These are phyloP conservation scores for Pleurotus platypus DNA, from an alignment of 768 basidiomycete species.

Conservation along the genomic window DNA sequence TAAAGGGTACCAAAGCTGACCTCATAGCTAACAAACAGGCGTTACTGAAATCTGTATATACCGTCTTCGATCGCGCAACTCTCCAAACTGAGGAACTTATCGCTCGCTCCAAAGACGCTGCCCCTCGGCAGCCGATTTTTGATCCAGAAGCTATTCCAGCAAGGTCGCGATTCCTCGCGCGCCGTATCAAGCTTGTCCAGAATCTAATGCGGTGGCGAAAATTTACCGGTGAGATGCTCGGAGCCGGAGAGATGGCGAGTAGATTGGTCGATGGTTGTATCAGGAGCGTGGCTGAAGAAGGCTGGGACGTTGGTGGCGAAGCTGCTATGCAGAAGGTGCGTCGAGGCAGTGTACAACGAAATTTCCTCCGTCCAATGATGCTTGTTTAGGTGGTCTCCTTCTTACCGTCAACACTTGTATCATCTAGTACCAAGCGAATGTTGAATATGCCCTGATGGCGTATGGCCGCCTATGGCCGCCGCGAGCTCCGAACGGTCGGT, in stretches of 20 bases:
- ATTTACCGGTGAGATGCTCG: slow-evolving; percentile 58
- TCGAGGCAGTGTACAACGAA: neutral
- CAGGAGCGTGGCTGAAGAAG: slow-evolving; percentile 62
- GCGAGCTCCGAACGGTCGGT: too few species aligned
- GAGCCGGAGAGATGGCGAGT: slow-evolving; percentile 49
- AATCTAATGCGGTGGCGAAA: slow-evolving; percentile 79
- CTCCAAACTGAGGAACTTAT: slow-evolving; percentile 46
- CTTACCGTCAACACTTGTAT: slow-evolving; percentile 32
- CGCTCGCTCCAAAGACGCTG: slow-evolving; percentile 40
- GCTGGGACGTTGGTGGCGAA: slow-evolving; percentile 88
- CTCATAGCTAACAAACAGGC: slow-evolving; percentile 30
- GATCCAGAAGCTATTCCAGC: slow-evolving; percentile 75
- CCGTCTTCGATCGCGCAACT: slow-evolving; percentile 53
- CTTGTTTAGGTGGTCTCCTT: slow-evolving; percentile 31
- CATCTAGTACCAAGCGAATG: slow-evolving; percentile 18
- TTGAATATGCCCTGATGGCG: slow-evolving; percentile 13
- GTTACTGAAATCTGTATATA: slow-evolving; percentile 51
- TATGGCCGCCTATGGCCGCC: neutral
- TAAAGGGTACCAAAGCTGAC: too few species aligned
- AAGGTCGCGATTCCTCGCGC: slow-evolving; percentile 63
- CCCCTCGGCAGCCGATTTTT: slow-evolving; percentile 43
- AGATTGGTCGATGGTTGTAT: slow-evolving; percentile 59
- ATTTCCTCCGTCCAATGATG: slow-evolving; percentile 13
- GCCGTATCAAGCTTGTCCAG: slow-evolving; percentile 66
- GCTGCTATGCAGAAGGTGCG: slow-evolving; percentile 58